A percentile compares a stretch with the other conserved stretches of the same genome.
phyloP scores from a whole-genome alignment of 2,329 filamentous ascomycete species.

The Penicillium sp. region DNA sequence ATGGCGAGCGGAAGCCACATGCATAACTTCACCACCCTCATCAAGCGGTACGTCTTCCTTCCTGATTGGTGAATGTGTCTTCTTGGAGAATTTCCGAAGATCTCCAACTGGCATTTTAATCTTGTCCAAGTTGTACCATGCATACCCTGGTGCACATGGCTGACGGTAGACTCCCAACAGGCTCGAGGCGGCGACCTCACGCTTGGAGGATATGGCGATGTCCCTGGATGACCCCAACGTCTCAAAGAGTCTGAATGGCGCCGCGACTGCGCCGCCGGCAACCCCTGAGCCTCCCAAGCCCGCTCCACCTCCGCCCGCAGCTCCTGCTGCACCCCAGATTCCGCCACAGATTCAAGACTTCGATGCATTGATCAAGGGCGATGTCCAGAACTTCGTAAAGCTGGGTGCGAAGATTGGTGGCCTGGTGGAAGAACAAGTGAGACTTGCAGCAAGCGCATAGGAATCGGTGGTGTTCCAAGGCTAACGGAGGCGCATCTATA shows the following conservation, averaged over 20 bases:
- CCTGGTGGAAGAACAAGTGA: conserved; percentile 78
- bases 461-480: neutral
- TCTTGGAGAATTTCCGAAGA: neutral
- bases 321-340: conserved; percentile 62
- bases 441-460: conserved; percentile 28
- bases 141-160: conserved; percentile 10
- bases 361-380: conserved; percentile 73
- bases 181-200: conserved; percentile 94
- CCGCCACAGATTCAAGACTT: conserved; percentile 86
- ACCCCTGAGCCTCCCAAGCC: conserved; percentile 32
- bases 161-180: conserved; percentile 63
- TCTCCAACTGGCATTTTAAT: conserved; percentile 6
- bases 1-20: conserved; percentile 80
- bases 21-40: conserved; percentile 95
- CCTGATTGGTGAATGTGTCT: neutral
- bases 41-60: conserved; percentile 80
- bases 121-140: neutral
- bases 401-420: conserved; percentile 78
- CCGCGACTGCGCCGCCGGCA: conserved; percentile 29
- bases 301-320: conserved; percentile 48
- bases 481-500: conserved; percentile 28
- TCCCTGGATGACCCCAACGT: conserved; percentile 61
- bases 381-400: conserved; percentile 77
- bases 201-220: conserved; percentile 93
- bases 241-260: conserved; percentile 37